Base-by-base conservation (phyloP, 2,329 filamentous ascomycete genomes). In the Botrytis fabae region DNA sequence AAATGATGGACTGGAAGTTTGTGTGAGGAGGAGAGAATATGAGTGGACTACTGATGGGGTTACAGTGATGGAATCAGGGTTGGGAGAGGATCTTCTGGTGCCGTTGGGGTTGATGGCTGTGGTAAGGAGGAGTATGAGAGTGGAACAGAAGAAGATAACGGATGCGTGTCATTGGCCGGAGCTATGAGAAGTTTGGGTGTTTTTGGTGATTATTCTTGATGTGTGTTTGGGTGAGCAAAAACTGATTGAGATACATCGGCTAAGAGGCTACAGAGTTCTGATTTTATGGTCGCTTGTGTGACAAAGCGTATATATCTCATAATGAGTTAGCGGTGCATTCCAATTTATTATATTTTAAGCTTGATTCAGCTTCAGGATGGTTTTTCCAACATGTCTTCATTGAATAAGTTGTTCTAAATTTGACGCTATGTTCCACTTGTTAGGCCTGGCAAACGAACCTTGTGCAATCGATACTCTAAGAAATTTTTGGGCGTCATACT, bases 31-130 rank as follows among this genome's bases (percentile, higher is more conserved):
- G 28, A 61, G 9, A 18, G n/a, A 51, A 10, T 62, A 51, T 70
- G 12, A 10, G 10, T 63, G 60, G 69, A 9, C 7, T 10, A 28
- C 1, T 42, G 9, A 40, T 38, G 69, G 69, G 7, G n/a, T 38
- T 7, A 6, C 25, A 20, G 44, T 20, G 4, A 14, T 16, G n/a
- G 42, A 60, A 4, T 9, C 65, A 6, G 69, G 69, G 0, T 14
- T 71, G 28, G 69, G 38, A 20, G 46, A 66, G 35, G 61, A 71
- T 59, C 35, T 63, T n/a, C 16, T 71, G 20, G 69, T 71, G n/a
- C 44, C 62, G 2, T 40, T 71, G 46, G 69, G 61, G 5, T 38
- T 71, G 61, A 71, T 71, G 69, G 46, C 38, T 7, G 69, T 71
- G n/a, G 42, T 65, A 12, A 66, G 69, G 22, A 54, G 32, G n/a